Evolutionary conservation across 1,284 basidiomycete species (phyloP).

Genomic region (Rhodofomes roseus): DNA sequence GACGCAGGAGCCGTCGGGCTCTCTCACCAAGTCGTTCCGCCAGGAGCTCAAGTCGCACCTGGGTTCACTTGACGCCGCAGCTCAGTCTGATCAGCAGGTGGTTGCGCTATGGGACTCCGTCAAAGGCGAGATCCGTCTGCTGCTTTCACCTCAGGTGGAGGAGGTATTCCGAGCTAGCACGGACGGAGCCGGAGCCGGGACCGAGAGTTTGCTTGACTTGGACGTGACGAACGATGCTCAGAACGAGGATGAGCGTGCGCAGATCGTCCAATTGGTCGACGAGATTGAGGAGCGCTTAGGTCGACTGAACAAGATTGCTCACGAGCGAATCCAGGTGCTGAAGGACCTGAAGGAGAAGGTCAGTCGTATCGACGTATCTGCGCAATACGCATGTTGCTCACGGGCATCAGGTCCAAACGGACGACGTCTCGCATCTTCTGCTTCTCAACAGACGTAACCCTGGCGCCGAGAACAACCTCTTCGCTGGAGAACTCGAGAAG

Average conservation of each 20-base stretch:
- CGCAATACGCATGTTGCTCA: neutral
- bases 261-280: conserved; percentile 64
- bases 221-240: conserved; percentile 59
- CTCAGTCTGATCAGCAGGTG: conserved; percentile 78
- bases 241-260: conserved; percentile 66
- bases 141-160: conserved; percentile 68
- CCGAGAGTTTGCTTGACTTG: conserved; percentile 64
- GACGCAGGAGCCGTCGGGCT: conserved; percentile 85
- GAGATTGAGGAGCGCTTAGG: conserved; percentile 80
- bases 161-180: conserved; percentile 65
- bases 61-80: conserved; percentile 74
- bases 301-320: conserved; percentile 76
- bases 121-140: conserved; percentile 61
- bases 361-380: neutral
- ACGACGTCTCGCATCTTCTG: conserved; percentile 95
- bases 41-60: conserved; percentile 81
- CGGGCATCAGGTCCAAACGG: conserved; percentile 74
- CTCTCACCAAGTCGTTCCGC: conserved; percentile 68
- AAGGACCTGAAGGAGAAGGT: conserved; percentile 95
- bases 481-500: conserved; percentile 93
- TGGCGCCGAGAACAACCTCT: conserved; percentile 83
- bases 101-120: conserved; percentile 72
- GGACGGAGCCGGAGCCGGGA: conserved; percentile 38
- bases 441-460: conserved; percentile 88
- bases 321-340: conserved; percentile 83